Percentiles rank a stretch among this genome's conserved stretches.
Evolutionary conservation across 2,329 filamentous ascomycete genomes (phyloP).

Genomic region (Helotiales sp.): DNA sequence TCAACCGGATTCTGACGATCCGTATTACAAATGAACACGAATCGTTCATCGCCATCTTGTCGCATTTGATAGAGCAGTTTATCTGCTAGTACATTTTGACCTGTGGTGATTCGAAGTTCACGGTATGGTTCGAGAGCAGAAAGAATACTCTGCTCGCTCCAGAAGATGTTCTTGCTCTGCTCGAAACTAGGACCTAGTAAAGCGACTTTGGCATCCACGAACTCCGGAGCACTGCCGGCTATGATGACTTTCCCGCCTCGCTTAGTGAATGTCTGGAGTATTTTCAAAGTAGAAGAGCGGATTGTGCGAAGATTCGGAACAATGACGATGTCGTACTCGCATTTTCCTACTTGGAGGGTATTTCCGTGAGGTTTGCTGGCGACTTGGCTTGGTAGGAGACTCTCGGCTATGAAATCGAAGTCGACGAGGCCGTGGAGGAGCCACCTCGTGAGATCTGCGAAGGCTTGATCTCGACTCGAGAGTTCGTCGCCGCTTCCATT

Average conservation of each 20-base stretch:
- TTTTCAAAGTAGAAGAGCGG: slow-evolving; percentile 39
- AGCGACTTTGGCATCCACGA: slow-evolving; percentile 35
- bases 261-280: slow-evolving; percentile 36
- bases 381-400: slow-evolving; percentile 37
- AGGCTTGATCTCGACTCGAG: slow-evolving; percentile 36
- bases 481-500: slow-evolving; percentile 38
- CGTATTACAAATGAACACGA: slow-evolving; percentile 43
- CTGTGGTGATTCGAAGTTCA: slow-evolving; percentile 34
- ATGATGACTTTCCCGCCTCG: slow-evolving; percentile 38
- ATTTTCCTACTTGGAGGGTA: slow-evolving; percentile 38
- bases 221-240: slow-evolving; percentile 33
- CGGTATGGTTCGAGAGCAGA: slow-evolving; percentile 33
- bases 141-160: slow-evolving; percentile 34
- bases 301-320: slow-evolving; percentile 43
- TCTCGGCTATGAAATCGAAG: slow-evolving; percentile 45
- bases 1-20: slow-evolving; percentile 33
- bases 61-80: slow-evolving; percentile 43
- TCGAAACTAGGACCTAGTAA: slow-evolving; percentile 22
- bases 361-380: slow-evolving; percentile 12
- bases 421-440: slow-evolving; percentile 42
- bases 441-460: slow-evolving; percentile 40
- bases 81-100: slow-evolving; percentile 16
- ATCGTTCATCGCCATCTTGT: slow-evolving; percentile 39
- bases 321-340: slow-evolving; percentile 43
- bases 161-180: slow-evolving; percentile 29